Base-by-base conservation (phyloP, 306 rosid species). In the Rubus parviflorus region DNA sequence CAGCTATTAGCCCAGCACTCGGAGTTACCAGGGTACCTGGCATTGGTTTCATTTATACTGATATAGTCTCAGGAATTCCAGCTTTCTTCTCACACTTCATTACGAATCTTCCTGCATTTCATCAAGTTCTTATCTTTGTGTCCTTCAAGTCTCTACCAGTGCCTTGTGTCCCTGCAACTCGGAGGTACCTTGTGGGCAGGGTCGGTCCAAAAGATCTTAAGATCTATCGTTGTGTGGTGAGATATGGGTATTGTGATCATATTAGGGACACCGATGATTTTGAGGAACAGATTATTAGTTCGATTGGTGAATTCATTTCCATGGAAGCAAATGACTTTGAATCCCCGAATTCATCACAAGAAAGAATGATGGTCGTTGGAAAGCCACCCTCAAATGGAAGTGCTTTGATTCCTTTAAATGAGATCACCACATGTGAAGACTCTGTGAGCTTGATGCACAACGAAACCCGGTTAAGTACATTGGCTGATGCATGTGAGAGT, bases 1-100 rank as follows among this genome's bases (percentile, higher is more conserved):
- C 83, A 41, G 87, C 88, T 43, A 82, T 86, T 48, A 82, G 92
- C 78, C 89, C 89, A 20, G 87, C 85, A 68, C 93, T 92, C 7
- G 96, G 93, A 70, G 88, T 92, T 67, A 84, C 92, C 30, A 81
- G 96, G 77, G 89, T 92, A 63, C 89, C 91, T 1, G 97, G 96
- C 70, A 88, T 92, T 38, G 96, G 97, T 72, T 90, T 92, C 83
- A 88, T 92, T 52, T 85, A 92, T 89, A 86, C 93, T 0, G 96
- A 90, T 77, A 75, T 92, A 52, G 88, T 90, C 2, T 75, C 89
- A 9, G 93, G 93, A 84, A 87, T 92, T 63, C 97, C 96, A n/a
- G 89, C 96, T 67, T 92, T 92, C 87, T 92, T 92, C 85, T 88
- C 97, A 37, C 96, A 90, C 69, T 92, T 92, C 63, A 89, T 92